Percentiles rank a stretch among this genome's conserved stretches.
These are phyloP conservation scores for Tolypocladium tropicale DNA, from an alignment of 2,329 filamentous ascomycete species.

Conservation along the genomic window DNA sequence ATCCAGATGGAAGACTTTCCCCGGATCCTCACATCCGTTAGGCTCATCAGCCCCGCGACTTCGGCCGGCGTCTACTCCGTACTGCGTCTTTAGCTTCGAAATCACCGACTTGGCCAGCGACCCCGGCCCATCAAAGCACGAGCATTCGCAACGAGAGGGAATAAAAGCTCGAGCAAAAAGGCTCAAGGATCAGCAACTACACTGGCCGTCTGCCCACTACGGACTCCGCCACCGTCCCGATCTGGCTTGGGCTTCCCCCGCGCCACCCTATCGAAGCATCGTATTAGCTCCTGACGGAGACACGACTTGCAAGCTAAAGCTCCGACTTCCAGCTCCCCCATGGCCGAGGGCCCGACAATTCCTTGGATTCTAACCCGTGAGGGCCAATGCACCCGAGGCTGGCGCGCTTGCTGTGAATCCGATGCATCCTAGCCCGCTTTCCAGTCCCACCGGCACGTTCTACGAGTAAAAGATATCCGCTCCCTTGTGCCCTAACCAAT, in stretches of 20 bases:
- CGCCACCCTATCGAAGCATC: background rate
- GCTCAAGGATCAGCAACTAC: background rate
- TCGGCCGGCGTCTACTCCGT: background rate
- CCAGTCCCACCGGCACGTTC: background rate
- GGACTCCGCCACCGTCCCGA: background rate
- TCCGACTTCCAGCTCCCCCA: slow-evolving; percentile 1
- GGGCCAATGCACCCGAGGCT: background rate
- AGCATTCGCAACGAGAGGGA: background rate
- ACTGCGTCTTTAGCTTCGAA: background rate
- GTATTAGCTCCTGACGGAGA: background rate
- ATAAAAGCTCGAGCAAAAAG: too few species aligned
- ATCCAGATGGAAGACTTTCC: background rate
- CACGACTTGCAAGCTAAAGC: background rate
- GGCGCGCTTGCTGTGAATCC: background rate
- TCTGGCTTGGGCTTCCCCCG: background rate
- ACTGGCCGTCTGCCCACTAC: background rate
- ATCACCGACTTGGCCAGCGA: background rate
- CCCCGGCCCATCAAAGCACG: too few species aligned
- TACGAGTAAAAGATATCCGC: too few species aligned
- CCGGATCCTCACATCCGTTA: background rate
- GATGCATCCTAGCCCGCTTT: background rate
- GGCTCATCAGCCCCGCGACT: background rate
- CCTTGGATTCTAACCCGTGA: background rate
- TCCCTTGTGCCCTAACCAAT: too few species aligned
- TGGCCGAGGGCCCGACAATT: slow-evolving; percentile 1